phyloP scores from a whole-genome alignment of 768 basidiomycete species.

The Pisolithus orientalis region DNA sequence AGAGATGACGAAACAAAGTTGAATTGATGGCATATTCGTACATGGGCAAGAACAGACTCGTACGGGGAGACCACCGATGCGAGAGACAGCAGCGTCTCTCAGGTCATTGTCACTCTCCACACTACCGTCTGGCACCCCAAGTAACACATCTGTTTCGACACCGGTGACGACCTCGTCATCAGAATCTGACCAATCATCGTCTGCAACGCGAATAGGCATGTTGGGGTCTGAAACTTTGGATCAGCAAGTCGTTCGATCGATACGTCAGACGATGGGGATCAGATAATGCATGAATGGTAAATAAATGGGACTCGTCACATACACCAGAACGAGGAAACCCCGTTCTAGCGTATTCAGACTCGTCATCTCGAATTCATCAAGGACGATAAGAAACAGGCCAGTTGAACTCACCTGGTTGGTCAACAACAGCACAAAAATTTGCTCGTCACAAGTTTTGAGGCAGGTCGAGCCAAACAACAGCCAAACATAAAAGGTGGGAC shows the following conservation, averaged over 20 bases:
- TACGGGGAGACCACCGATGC: conserved; percentile 88
- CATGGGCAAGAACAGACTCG: conserved; percentile 46
- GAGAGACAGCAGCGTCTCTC: conserved; percentile 76
- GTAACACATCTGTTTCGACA: conserved; percentile 65
- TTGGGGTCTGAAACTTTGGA: conserved; percentile 8
- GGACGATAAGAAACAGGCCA: conserved; percentile 1
- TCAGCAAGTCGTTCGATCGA: conserved; percentile 7
- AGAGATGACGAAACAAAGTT: conserved; percentile 33
- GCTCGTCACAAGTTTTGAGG: too few species aligned
- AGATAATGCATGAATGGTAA: conserved; percentile 94
- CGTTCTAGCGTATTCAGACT: conserved; percentile 63
- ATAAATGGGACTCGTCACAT: conserved; percentile 60
- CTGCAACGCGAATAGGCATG: conserved; percentile 41
- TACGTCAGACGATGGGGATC: conserved; percentile 34
- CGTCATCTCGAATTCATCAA: conserved; percentile 64
- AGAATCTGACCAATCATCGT: conserved; percentile 79
- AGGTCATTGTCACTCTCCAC: conserved; percentile 54
- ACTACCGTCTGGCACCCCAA: conserved; percentile 76
- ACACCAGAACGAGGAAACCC: conserved; percentile 53
- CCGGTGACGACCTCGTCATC: conserved; percentile 55
- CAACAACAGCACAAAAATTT: not conserved
- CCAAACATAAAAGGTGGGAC: conserved; percentile 12
- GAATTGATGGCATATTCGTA: conserved; percentile 42
- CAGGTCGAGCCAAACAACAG: not conserved
- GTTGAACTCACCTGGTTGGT: conserved; percentile 15